A percentile compares a stretch with the other conserved stretches of the same genome.
phyloP scores from a whole-genome alignment of 1,284 basidiomycete genomes.

The Phellopilus nigrolimitatus region DNA sequence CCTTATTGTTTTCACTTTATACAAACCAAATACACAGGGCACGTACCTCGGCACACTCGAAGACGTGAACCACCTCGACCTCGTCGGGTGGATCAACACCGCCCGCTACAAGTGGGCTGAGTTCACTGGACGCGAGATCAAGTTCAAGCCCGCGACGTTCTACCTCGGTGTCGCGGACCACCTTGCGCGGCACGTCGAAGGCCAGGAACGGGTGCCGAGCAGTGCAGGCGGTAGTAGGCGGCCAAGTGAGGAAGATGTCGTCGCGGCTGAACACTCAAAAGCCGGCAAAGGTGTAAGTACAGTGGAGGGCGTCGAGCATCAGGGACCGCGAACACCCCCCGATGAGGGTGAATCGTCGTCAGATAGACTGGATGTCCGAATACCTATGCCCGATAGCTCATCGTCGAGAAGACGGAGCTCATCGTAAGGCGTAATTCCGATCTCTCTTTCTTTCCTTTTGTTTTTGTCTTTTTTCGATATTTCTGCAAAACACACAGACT shows the following conservation, averaged over 20 bases:
- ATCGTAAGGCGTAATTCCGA: too few species aligned
- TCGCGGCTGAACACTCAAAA: constrained; percentile 1
- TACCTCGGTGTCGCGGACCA: constrained; percentile 76
- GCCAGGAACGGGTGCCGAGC: constrained; percentile 25
- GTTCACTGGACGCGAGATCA: constrained; percentile 83
- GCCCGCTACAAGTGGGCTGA: constrained; percentile 83
- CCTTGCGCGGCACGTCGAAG: constrained; percentile 66
- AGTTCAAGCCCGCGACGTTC: constrained; percentile 85
- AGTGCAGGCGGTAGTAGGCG: neutral
- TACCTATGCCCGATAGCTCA: too few species aligned
- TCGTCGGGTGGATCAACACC: constrained; percentile 81
- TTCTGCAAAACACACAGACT: too few species aligned
- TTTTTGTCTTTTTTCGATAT: too few species aligned
- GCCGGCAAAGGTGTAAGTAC: constrained; percentile 18
- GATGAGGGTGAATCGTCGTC: neutral
- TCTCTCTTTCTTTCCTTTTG: neutral
- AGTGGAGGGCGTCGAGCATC: constrained; percentile 16
- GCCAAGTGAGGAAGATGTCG: neutral
- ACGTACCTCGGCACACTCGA: constrained; percentile 83
- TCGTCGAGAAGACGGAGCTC: too few species aligned
- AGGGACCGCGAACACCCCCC: constrained; percentile 4
- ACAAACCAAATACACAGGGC: constrained; percentile 40
- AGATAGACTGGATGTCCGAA: too few species aligned
- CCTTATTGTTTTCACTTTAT: constrained; percentile 5
- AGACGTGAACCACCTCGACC: constrained; percentile 89